Percentiles rank a stretch among this genome's conserved stretches.
These are phyloP conservation scores for Gentiana macrophylla DNA, from an alignment of 257 asterid genomes.

Conservation along the genomic window DNA sequence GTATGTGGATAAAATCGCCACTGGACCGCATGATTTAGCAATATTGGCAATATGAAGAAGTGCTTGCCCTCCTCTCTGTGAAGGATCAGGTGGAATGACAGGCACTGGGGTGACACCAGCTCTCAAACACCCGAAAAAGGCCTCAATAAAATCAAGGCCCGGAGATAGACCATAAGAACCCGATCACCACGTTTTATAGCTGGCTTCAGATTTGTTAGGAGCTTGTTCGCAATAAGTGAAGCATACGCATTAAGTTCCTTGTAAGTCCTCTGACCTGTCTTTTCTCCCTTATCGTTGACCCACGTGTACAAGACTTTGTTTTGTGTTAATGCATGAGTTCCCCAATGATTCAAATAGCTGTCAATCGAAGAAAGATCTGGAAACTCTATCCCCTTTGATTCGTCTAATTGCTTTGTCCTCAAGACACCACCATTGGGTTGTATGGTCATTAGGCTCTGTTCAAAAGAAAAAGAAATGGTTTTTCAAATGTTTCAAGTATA, in stretches of 20 bases:
- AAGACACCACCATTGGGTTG: conserved; percentile 14
- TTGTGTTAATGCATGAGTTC: conserved; percentile 26
- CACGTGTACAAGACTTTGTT: conserved; percentile 41
- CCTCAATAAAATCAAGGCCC: conserved; percentile 58
- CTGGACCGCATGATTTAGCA: conserved; percentile 50
- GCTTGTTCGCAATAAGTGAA: conserved; percentile 29
- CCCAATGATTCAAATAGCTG: conserved; percentile 45
- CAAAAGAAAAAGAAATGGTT: neutral
- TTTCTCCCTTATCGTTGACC: conserved; percentile 53
- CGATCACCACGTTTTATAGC: conserved; percentile 36
- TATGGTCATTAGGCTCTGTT: conserved; percentile 33
- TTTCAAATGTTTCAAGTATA: no score
- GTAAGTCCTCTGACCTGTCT: conserved; percentile 33
- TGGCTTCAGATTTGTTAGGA: conserved; percentile 25
- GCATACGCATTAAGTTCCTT: conserved; percentile 38
- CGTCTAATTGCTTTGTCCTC: conserved; percentile 19
- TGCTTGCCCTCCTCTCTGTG: conserved; percentile 48
- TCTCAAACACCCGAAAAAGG: conserved; percentile 62
- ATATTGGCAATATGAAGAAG: conserved; percentile 43
- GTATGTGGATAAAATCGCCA: conserved; percentile 48
- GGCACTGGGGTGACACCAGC: conserved; percentile 54
- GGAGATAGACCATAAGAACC: conserved; percentile 43
- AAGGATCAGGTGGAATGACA: conserved; percentile 50
- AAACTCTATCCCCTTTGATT: conserved; percentile 32
- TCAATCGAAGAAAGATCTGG: conserved; percentile 40